Conservation (phyloP, 306 rosid species). For the Quercus parvula region DNA sequence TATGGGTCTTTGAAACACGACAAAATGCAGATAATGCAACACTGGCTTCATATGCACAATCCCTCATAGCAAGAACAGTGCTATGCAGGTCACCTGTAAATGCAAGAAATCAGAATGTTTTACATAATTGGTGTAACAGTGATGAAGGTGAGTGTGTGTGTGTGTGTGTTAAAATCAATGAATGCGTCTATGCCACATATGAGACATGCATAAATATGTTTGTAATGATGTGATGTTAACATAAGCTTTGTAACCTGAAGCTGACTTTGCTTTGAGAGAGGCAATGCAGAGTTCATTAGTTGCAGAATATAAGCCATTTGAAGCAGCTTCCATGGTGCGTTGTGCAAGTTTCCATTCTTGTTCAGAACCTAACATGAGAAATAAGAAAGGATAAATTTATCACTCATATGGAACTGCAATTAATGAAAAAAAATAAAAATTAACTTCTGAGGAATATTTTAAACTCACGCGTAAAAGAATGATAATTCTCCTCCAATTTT, state of each 20-base stretch:
- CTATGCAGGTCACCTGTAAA: slow-evolving; percentile 72
- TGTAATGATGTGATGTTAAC: slow-evolving; percentile 1
- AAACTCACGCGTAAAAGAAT: slow-evolving; percentile 77
- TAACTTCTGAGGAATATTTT: slow-evolving; percentile 8
- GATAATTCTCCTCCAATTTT: slow-evolving; percentile 74
- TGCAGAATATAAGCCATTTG: slow-evolving; percentile 69
- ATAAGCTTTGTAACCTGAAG: slow-evolving; percentile 60
- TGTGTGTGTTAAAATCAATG: not conserved
- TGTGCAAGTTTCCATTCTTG: slow-evolving; percentile 97
- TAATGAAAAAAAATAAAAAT: slow-evolving; percentile 16
- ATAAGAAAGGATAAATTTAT: slow-evolving; percentile 26
- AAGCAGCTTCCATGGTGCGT: slow-evolving; percentile 82
- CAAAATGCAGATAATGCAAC: slow-evolving; percentile 67
- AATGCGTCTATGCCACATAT: not conserved
- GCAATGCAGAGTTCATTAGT: slow-evolving; percentile 68
- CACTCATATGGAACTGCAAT: slow-evolving; percentile 13
- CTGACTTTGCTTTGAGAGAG: slow-evolving; percentile 79
- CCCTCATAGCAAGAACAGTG: slow-evolving; percentile 84
- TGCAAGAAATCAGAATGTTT: slow-evolving; percentile 8
- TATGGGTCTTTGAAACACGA: slow-evolving; percentile 70
- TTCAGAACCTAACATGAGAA: slow-evolving; percentile 65
- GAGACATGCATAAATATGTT: slow-evolving; percentile 15
- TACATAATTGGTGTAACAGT: not conserved
- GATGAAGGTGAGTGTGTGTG: not conserved
- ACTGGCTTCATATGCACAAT: slow-evolving; percentile 73